phyloP scores from a whole-genome alignment of 169 alveolate genomes.

The Plasmodium coatneyi region DNA sequence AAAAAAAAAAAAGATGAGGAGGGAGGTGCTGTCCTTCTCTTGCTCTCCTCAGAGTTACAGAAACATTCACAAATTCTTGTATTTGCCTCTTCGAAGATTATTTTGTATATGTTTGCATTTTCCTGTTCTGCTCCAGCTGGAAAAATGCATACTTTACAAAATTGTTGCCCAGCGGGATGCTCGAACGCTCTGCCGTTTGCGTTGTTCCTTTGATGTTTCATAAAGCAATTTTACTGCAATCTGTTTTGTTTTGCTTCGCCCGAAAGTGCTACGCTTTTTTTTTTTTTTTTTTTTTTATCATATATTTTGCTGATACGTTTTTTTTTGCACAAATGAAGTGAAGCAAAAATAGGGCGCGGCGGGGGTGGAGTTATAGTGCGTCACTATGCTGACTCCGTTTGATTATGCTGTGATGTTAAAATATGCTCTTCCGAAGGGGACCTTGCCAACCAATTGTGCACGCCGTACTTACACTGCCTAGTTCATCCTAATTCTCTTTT shows the following conservation, averaged over 20 bases:
- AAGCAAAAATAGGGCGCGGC: neutral
- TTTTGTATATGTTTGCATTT: neutral
- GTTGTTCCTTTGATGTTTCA: neutral
- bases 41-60: neutral
- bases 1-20: neutral
- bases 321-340: neutral
- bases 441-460: neutral
- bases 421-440: neutral
- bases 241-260: neutral
- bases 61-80: neutral
- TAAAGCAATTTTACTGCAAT: neutral
- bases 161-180: neutral
- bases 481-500: neutral
- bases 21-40: neutral
- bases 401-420: neutral
- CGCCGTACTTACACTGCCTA: neutral
- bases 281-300: neutral
- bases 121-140: neutral
- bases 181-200: neutral
- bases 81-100: neutral
- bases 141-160: neutral
- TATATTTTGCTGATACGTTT: neutral
- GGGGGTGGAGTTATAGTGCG: neutral
- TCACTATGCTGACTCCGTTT: neutral
- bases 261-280: neutral